Evolutionary conservation across 208 protist genomes (phyloP).

Genomic region (Acanthamoeba sp.): DNA sequence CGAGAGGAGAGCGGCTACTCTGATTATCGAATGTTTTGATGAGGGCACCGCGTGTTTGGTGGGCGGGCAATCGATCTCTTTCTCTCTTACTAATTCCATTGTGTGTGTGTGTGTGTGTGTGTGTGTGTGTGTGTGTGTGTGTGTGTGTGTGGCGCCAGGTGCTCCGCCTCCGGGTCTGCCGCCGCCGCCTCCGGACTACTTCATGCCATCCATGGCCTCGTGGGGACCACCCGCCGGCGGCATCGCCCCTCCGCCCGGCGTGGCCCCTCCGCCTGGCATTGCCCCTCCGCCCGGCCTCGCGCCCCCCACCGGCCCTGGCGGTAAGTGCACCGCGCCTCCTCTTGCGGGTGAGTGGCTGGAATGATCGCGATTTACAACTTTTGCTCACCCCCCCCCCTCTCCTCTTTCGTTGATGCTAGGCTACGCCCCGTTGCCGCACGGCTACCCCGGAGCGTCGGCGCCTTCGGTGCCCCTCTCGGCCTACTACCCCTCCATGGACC

Average conservation of each 20-base stretch:
- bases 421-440: constrained; percentile 12
- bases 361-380: too few species aligned
- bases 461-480: not conserved
- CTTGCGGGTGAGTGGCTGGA: too few species aligned
- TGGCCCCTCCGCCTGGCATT: constrained; percentile 35
- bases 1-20: too few species aligned
- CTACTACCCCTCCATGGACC: constrained; percentile 76
- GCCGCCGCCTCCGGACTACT: constrained; percentile 48
- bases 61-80: constrained; percentile 56
- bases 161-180: constrained; percentile 55
- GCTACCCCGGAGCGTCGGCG: not conserved
- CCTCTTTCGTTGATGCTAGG: not conserved
- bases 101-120: too few species aligned
- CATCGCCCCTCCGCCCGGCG: constrained; percentile 34
- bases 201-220: constrained; percentile 50
- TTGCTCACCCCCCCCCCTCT: too few species aligned
- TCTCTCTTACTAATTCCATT: not conserved
- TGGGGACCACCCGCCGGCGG: not conserved
- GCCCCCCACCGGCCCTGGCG: not conserved
- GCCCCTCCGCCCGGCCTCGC: constrained; percentile 50
- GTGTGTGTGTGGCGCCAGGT: not conserved
- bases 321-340: not conserved
- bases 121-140: not conserved
- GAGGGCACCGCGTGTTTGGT: constrained; percentile 11
- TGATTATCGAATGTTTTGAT: too few species aligned